Evolutionary conservation across 2,329 filamentous ascomycete genomes (phyloP), one percentile per base, ranked within the genome.

Genomic region (Monilinia aucupariae): DNA sequence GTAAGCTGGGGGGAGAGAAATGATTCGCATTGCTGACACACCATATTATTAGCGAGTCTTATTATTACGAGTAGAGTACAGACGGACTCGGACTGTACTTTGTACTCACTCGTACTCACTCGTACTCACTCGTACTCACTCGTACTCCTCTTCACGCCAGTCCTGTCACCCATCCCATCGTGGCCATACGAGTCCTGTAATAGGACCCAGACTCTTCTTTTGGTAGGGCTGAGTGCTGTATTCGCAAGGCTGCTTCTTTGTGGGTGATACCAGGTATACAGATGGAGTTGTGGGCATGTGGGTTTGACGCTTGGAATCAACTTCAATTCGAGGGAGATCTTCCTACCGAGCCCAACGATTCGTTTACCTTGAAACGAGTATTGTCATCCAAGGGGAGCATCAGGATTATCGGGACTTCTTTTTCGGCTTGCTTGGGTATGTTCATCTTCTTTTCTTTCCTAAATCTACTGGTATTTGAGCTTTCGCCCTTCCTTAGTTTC

Each of bases 231-330:
- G 54, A 37, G 34, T n/a, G n/a, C n/a, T n/a, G n/a, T 7, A 47
- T 3, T 22, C 15, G 20, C 12, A 47, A 47, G 13, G 20, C 12
- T 25, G 39, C 20, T 47, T 34, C 34, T 25, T 22, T 20, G 13
- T n/a, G n/a, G n/a, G 53, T 34, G 7, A 34, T 56, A 56, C 41
- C 27, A 47, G 13, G 30, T 20, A 43, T 22, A 13, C 25, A 47
- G 20, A 70, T 83, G 81, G 75, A 80, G 59, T 72, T 87, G 6
- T 82, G 81, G 69, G 82, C 79, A 49, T 68, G 80, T 3, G 84
- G 84, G 48, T 81, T 83, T 74, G 86, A 87, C 69, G 81, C 82
- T 61, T 86, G 81, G 81, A 73, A 74, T 62, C 83, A 86, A 68
- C 76, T 86, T 20, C 67, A 70, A 2, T 80, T 84, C 8, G 65